These are phyloP conservation scores for Amaranthus tricolor DNA, from an alignment of 179 eudicot genomes.

Conservation along the genomic window DNA sequence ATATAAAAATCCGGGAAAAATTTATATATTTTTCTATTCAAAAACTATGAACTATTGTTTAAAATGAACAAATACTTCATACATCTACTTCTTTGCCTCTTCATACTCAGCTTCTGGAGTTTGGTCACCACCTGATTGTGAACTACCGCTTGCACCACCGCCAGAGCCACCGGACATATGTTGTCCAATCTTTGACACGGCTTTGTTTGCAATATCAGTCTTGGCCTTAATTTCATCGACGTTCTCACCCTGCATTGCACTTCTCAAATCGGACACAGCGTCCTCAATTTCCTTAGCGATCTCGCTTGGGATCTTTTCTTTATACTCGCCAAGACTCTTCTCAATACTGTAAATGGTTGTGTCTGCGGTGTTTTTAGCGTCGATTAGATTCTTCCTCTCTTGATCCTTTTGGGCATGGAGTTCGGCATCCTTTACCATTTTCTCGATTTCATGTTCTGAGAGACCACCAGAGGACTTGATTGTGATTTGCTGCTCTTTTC, in stretches of 20 bases:
- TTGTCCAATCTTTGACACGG: conserved; percentile 50
- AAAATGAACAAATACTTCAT: too few relatives aligned
- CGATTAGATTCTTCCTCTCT: conserved; percentile 70
- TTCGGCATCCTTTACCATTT: conserved; percentile 88
- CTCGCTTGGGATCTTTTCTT: conserved; percentile 67
- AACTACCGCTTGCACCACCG: conserved; percentile 20
- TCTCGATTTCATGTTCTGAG: conserved; percentile 75
- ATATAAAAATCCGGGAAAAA: conserved; percentile 11
- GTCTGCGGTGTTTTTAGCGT: conserved; percentile 67
- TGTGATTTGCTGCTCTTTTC: conserved; percentile 81
- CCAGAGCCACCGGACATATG: conserved; percentile 46
- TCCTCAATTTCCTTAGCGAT: conserved; percentile 59
- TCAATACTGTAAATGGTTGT: conserved; percentile 74
- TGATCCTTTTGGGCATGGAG: conserved; percentile 74
- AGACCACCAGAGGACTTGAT: conserved; percentile 84
- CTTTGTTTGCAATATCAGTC: conserved; percentile 44
- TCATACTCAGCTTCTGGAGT: conserved; percentile 51
- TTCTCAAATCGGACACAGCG: conserved; percentile 60
- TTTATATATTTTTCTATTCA: not conserved
- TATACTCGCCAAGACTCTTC: conserved; percentile 74
- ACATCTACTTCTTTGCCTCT: conserved; percentile 40
- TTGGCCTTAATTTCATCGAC: conserved; percentile 55
- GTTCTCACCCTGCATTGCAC: conserved; percentile 51
- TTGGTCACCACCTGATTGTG: conserved; percentile 32
- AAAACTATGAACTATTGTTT: too few relatives aligned